These are phyloP conservation scores for Alternaria arborescens DNA, from an alignment of 2,329 filamentous ascomycete genomes.

Conservation along the genomic window DNA sequence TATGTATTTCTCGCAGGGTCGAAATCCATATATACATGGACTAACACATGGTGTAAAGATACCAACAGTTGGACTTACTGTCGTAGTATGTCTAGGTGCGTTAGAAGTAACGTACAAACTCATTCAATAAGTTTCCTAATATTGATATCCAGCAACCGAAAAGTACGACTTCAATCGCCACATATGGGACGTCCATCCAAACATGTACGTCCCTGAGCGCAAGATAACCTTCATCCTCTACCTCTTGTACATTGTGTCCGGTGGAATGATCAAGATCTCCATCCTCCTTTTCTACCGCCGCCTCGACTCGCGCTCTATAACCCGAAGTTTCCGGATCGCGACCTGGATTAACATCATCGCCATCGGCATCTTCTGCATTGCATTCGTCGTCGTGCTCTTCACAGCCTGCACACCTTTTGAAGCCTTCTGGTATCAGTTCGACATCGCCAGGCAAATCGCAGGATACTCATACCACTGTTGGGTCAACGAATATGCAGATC, in stretches of 20 bases:
- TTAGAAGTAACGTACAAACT: background rate
- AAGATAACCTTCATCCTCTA: conserved; percentile 28
- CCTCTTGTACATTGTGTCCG: conserved; percentile 20
- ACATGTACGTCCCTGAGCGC: conserved; percentile 13
- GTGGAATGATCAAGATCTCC: conserved; percentile 34
- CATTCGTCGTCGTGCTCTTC: conserved; percentile 22
- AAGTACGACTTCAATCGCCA: conserved; percentile 20
- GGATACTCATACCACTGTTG: conserved; percentile 23
- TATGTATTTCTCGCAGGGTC: background rate
- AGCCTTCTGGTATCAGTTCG: conserved; percentile 30
- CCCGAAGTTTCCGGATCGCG: conserved; percentile 18
- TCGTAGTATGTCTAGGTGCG: background rate
- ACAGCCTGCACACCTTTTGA: conserved; percentile 21
- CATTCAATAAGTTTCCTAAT: background rate
- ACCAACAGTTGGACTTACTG: conserved; percentile 6
- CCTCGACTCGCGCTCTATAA: conserved; percentile 21
- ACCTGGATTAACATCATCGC: conserved; percentile 27
- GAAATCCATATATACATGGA: background rate
- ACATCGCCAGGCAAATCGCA: conserved; percentile 8
- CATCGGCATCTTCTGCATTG: conserved; percentile 19
- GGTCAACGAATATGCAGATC: conserved; percentile 27
- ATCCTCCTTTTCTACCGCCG: conserved; percentile 36
- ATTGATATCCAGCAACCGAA: conserved; percentile 2
- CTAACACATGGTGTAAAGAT: conserved; percentile 4
- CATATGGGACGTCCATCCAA: conserved; percentile 25